Evolutionary conservation across 2,329 filamentous ascomycete species (phyloP).

Genomic region (Botrytis elliptica): DNA sequence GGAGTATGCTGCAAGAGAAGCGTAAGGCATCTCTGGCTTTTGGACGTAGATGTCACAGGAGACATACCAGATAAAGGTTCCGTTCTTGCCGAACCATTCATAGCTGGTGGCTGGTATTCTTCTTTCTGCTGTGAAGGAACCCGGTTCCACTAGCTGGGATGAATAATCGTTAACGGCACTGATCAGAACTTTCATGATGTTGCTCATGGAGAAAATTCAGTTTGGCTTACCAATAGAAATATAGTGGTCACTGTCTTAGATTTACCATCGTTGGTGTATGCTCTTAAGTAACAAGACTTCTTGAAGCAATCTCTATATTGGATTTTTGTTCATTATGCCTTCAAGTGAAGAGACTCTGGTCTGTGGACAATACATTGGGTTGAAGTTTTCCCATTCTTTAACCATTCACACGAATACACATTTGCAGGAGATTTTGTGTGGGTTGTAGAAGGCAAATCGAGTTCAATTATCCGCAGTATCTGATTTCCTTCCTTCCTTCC

Average conservation of each 20-base stretch:
- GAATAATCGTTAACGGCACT: not conserved
- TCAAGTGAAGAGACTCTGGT: not conserved
- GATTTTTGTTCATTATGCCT: not conserved
- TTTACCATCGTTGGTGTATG: constrained; percentile 31
- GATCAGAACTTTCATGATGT: constrained; percentile 6
- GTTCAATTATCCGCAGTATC: not conserved
- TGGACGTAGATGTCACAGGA: not conserved
- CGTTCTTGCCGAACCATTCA: not conserved
- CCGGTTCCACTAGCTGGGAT: not conserved
- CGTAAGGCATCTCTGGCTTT: not conserved
- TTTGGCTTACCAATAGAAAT: constrained; percentile 25
- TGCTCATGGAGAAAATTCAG: constrained; percentile 4
- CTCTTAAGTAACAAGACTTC: not conserved
- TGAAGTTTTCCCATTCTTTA: not conserved
- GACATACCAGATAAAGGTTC: not conserved
- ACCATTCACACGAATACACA: not conserved
- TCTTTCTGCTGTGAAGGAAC: not conserved
- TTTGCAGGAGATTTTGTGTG: not conserved
- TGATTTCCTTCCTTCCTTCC: not conserved
- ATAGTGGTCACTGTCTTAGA: constrained; percentile 34
- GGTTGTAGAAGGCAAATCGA: not conserved
- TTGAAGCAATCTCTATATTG: not conserved
- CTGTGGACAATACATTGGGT: too few species aligned
- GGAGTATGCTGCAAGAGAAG: not conserved
- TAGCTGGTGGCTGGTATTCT: not conserved